Percentiles rank a stretch among this genome's conserved stretches.
Conservation (phyloP, 106 monocot species). For the Gastrodia elata region DNA sequence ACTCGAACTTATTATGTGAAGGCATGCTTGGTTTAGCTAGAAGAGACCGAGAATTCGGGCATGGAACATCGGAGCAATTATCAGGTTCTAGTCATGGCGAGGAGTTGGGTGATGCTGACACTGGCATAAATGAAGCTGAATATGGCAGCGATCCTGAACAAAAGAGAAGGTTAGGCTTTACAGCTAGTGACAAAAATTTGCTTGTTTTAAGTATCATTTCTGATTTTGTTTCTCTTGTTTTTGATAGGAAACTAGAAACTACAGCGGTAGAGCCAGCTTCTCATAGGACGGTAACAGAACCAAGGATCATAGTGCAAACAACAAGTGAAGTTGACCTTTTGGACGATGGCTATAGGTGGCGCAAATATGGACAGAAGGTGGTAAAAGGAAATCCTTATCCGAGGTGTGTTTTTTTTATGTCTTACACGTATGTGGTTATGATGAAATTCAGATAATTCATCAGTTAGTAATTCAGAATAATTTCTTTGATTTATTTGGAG, state of each 20-base stretch:
- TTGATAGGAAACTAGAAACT: conserved; percentile 29
- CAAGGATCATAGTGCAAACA: conserved; percentile 73
- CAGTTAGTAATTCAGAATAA: neutral
- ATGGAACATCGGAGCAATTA: conserved; percentile 42
- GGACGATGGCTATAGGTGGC: conserved; percentile 90
- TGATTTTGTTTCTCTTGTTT: conserved; percentile 5
- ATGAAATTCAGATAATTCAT: neutral
- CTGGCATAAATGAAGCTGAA: conserved; percentile 22
- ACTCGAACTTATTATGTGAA: conserved; percentile 15
- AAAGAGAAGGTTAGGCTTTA: conserved; percentile 49
- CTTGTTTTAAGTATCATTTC: neutral
- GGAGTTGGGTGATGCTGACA: conserved; percentile 41
- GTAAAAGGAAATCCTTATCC: conserved; percentile 82
- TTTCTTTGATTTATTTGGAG: neutral
- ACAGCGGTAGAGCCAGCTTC: conserved; percentile 18
- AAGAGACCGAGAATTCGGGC: conserved; percentile 18
- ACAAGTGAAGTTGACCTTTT: conserved; percentile 81
- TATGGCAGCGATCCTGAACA: conserved; percentile 27
- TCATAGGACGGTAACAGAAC: conserved; percentile 50
- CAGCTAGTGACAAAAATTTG: neutral
- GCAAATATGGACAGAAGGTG: conserved; percentile 87
- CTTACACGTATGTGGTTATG: neutral
- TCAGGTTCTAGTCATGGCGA: conserved; percentile 65
- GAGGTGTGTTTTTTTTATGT: conserved; percentile 24
- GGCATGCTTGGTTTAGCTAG: neutral